These are phyloP conservation scores for Fibroporia radiculosa DNA, from an alignment of 768 basidiomycete species.

Conservation along the genomic window DNA sequence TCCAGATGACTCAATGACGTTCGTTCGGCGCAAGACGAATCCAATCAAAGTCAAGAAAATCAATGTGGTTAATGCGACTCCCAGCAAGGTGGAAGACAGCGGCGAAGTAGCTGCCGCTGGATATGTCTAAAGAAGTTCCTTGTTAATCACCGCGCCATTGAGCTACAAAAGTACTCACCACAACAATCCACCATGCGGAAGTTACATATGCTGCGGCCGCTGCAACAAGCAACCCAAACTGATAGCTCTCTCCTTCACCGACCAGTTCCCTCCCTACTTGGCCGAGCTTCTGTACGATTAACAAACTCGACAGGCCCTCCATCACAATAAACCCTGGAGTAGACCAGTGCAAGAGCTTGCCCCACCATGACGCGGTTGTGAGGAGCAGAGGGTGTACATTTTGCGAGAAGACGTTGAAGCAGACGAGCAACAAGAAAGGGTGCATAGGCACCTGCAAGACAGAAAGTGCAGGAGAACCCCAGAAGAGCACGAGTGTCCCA, in stretches of 20 bases:
- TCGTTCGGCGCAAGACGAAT: constrained; percentile 80
- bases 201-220: constrained; percentile 74
- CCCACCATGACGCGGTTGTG: constrained; percentile 64
- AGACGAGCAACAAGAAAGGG: constrained; percentile 77
- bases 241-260: constrained; percentile 65
- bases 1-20: constrained; percentile 86
- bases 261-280: constrained; percentile 69
- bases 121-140: constrained; percentile 47
- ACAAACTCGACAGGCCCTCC: constrained; percentile 78
- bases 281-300: constrained; percentile 76
- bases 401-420: constrained; percentile 77
- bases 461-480: constrained; percentile 63
- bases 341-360: constrained; percentile 55
- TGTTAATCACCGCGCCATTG: constrained; percentile 4
- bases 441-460: constrained; percentile 83
- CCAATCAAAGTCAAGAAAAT: constrained; percentile 90
- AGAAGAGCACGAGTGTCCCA: constrained; percentile 67
- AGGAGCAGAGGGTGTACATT: constrained; percentile 50
- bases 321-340: constrained; percentile 75
- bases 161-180: constrained; percentile 38
- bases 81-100: constrained; percentile 82
- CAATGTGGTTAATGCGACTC: constrained; percentile 81
- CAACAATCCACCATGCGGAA: constrained; percentile 83
- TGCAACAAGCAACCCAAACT: constrained; percentile 68
- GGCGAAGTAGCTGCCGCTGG: constrained; percentile 78